These are phyloP conservation scores for Phytophthora tentaculata DNA, from an alignment of 352 stramenopile species.

Conservation along the genomic window DNA sequence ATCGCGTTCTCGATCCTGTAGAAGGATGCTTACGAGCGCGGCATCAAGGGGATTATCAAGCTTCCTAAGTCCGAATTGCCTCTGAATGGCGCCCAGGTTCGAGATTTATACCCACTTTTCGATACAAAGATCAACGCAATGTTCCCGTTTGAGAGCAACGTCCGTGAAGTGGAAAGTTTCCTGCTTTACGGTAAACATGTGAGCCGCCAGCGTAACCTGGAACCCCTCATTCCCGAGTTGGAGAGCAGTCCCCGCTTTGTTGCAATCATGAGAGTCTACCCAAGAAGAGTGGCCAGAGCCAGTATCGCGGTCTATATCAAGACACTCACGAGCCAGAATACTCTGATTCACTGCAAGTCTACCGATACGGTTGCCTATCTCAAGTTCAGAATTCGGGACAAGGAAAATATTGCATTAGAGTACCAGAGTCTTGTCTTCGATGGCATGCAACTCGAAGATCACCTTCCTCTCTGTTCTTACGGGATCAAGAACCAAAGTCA, in stretches of 20 bases:
- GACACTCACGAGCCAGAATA: slow-evolving; percentile 1
- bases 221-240: slow-evolving; percentile 18
- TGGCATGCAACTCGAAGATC: slow-evolving; percentile 15
- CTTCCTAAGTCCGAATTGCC: too few relatives aligned
- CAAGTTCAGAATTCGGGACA: slow-evolving; percentile 11
- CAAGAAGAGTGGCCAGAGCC: not conserved
- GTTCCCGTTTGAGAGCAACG: too few relatives aligned
- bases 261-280: slow-evolving; percentile 2
- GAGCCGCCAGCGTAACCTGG: not conserved
- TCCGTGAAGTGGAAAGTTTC: too few relatives aligned
- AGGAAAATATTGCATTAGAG: slow-evolving; percentile 5
- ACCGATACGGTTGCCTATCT: slow-evolving; percentile 3
- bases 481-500: slow-evolving; percentile 3
- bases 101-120: too few relatives aligned
- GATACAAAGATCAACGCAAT: too few relatives aligned
- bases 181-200: slow-evolving; percentile 5
- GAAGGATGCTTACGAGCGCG: too few relatives aligned
- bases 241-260: slow-evolving; percentile 11
- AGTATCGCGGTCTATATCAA: slow-evolving; percentile 5
- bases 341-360: not conserved
- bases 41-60: too few relatives aligned
- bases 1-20: too few relatives aligned
- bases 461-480: slow-evolving; percentile 9
- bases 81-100: too few relatives aligned
- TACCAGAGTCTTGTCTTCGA: slow-evolving; percentile 15